These are phyloP conservation scores for Pseudocercospora fijiensis DNA, from an alignment of 2,329 filamentous ascomycete species.

Conservation along the genomic window DNA sequence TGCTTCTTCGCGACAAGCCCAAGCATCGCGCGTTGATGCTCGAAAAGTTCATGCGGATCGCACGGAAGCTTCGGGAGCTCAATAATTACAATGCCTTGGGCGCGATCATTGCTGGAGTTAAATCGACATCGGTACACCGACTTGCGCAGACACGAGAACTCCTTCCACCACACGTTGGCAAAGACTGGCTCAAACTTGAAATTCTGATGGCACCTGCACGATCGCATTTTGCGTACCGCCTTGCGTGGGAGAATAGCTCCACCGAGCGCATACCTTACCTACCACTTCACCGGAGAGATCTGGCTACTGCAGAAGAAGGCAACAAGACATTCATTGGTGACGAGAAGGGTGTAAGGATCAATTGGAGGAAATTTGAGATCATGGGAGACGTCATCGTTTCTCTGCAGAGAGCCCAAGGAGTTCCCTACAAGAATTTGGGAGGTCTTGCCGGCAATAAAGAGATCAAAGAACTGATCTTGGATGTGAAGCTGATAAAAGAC, in stretches of 20 bases:
- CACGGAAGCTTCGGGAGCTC: conserved; percentile 75
- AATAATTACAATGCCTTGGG: conserved; percentile 98
- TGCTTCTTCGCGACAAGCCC: conserved; percentile 85
- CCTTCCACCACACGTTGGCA: conserved; percentile 68
- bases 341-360: conserved; percentile 60
- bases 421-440: conserved; percentile 69
- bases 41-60: conserved; percentile 94
- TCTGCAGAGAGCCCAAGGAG: conserved; percentile 87
- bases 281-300: conserved; percentile 81
- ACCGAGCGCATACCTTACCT: conserved; percentile 90
- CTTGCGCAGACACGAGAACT: conserved; percentile 76
- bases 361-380: conserved; percentile 98
- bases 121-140: conserved; percentile 80
- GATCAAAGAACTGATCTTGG: conserved; percentile 72
- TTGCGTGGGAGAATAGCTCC: conserved; percentile 95
- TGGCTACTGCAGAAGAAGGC: conserved; percentile 89
- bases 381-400: conserved; percentile 88
- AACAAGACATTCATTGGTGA: conserved; percentile 82
- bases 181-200: conserved; percentile 82
- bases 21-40: conserved; percentile 90
- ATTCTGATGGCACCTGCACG: conserved; percentile 92
- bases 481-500: conserved; percentile 77
- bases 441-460: conserved; percentile 60
- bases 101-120: conserved; percentile 90
- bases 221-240: conserved; percentile 90